These are phyloP conservation scores for Amaranthus tricolor DNA, from an alignment of 179 eudicot genomes.

Conservation along the genomic window DNA sequence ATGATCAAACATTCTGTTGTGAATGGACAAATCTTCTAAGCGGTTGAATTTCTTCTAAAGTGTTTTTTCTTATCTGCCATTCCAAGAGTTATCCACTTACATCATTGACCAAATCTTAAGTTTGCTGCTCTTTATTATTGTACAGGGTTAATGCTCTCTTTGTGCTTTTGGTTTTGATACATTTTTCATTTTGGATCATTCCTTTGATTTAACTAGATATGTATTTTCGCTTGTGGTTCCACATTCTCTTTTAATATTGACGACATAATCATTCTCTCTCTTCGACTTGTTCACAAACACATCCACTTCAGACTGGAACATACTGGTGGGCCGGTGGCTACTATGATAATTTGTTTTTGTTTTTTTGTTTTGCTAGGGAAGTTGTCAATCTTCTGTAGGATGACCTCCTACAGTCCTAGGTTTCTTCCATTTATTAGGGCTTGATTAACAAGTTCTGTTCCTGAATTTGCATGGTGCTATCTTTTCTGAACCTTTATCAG, in stretches of 20 bases:
- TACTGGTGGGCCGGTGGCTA: neutral
- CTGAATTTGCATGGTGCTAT: neutral
- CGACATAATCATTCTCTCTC: no score
- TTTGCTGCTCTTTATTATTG: no score
- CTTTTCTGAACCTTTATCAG: conserved; percentile 30
- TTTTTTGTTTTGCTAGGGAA: neutral
- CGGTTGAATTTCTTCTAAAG: neutral
- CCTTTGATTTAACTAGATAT: no score
- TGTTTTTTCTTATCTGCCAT: neutral
- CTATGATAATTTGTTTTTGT: no score
- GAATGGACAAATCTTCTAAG: neutral
- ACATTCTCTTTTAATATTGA: no score
- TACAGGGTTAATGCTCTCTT: no score
- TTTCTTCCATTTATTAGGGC: neutral
- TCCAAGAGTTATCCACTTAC: neutral
- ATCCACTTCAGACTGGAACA: neutral
- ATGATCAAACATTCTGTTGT: neutral
- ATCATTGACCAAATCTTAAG: no score
- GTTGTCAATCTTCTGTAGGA: neutral
- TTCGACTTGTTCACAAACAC: no score
- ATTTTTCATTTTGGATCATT: no score
- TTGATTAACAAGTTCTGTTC: neutral
- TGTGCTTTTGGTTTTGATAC: no score
- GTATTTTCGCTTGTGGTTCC: no score
- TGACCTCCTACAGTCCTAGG: neutral